Evolutionary conservation across 208 protist species (phyloP).

Genomic region (Trypanosoma brucei): DNA sequence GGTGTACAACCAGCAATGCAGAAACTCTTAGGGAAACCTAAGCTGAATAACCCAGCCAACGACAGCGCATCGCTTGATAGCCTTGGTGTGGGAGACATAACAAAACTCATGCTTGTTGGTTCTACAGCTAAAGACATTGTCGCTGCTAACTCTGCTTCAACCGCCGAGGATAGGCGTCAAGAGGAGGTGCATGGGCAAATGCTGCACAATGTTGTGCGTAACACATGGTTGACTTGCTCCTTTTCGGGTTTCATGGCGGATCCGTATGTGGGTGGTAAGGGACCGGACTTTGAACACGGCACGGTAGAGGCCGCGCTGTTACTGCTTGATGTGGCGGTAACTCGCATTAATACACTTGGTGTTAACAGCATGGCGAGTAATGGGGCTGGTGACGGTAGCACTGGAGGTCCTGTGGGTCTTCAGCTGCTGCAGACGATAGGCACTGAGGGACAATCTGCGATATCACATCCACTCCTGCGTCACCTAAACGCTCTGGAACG

Average conservation of each 20-base stretch:
- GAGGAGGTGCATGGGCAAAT: constrained; percentile 26
- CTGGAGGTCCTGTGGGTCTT: neutral
- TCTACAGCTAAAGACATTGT: constrained; percentile 35
- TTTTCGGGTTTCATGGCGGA: constrained; percentile 62
- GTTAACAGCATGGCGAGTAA: constrained; percentile 1
- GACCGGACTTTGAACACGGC: constrained; percentile 44
- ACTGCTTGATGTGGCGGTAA: constrained; percentile 40
- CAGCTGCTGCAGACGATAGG: constrained; percentile 28
- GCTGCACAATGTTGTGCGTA: constrained; percentile 29
- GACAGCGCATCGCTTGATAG: constrained; percentile 28
- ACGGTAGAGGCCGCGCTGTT: constrained; percentile 27
- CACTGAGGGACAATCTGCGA: constrained; percentile 13
- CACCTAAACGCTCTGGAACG: constrained; percentile 24
- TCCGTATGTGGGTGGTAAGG: constrained; percentile 47
- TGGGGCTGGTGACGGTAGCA: constrained; percentile 1
- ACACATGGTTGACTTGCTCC: constrained; percentile 48
- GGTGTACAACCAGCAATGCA: constrained; percentile 41
- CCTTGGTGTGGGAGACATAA: constrained; percentile 37
- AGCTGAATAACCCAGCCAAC: constrained; percentile 23
- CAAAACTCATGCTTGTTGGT: constrained; percentile 64
- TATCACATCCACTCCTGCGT: constrained; percentile 36
- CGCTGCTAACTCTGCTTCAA: constrained; percentile 24
- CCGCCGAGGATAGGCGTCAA: constrained; percentile 27
- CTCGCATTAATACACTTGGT: constrained; percentile 45
- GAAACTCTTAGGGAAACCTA: constrained; percentile 53